Base-by-base conservation (phyloP, 73 alveolate genomes). In the Paramecium primaurelia region DNA sequence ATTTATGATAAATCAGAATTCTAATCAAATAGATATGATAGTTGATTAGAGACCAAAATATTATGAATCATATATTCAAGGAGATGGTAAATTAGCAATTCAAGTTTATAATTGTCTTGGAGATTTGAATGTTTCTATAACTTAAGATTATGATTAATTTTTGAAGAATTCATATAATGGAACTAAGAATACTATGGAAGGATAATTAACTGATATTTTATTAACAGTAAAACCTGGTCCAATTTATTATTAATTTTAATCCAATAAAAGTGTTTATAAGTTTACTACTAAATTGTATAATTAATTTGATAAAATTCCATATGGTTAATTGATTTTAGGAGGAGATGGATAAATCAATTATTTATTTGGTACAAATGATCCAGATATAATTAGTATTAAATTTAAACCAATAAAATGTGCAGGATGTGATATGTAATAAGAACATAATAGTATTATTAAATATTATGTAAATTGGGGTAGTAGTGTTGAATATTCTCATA, bases 301-400 rank as follows among this genome's bases (percentile, higher is more conserved):
- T 44, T 11, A 80, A 40, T 25, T 8, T 1, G 71, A 42, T 5
- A 25, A 45, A 22, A 40, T 44, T 9, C 91, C 91, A 6, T 49
- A 25, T 47, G 77, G 91, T 10, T 25, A 3, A 25, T 26, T 80
- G 10, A 10, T 42, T 3, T 22, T 44, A 2, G 91, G 91, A 26
- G 58, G 91, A 25, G 75, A 80, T 80, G 91, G 91, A 25, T 25
- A 80, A 28, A 80, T 80, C 8, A 47, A 49, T 11, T 80, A 80
- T 25, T 32, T 25, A 11, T 44, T 80, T 25, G 91, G 58, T 18
- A 26, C 60, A 5, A 73, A 18, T 26, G 91, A 80, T 80, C 49
- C 71, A 14, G 91, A 80, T 20, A 45, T 25, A 9, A 80, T 80
- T 80, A 80, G 32, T 3, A 9, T 80, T 2, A 42, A 40, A 4